Evolutionary conservation across 2,329 filamentous ascomycete genomes (phyloP).

Genomic region (Neofusicoccum parvum): DNA sequence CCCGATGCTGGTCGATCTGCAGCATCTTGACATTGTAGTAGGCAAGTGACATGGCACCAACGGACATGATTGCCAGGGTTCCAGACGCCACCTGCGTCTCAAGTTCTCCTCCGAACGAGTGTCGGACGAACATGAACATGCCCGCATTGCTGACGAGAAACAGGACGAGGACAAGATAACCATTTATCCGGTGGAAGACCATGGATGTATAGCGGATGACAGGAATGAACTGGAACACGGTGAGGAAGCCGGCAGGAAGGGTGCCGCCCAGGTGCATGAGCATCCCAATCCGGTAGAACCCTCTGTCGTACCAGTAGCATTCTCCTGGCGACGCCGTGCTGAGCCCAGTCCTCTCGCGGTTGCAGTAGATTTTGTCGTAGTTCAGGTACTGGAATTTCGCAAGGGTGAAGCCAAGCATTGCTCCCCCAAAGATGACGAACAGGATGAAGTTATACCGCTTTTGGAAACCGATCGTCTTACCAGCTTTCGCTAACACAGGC

Average conservation of each 20-base stretch:
- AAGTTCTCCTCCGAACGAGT: constrained; percentile 57
- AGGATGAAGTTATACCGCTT: not conserved
- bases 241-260: constrained; percentile 44
- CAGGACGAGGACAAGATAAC: constrained; percentile 58
- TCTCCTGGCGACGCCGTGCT: constrained; percentile 43
- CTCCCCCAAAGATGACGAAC: not conserved
- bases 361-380: constrained; percentile 40
- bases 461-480: no score
- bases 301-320: constrained; percentile 46
- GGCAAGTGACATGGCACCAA: constrained; percentile 49
- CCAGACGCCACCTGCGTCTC: constrained; percentile 52
- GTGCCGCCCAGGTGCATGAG: constrained; percentile 46
- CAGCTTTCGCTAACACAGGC: no score
- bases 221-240: constrained; percentile 47
- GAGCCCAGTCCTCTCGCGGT: constrained; percentile 20
- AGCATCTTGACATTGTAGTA: constrained; percentile 61
- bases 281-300: constrained; percentile 43
- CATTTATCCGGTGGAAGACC: constrained; percentile 62
- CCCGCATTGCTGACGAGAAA: constrained; percentile 50
- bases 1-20: constrained; percentile 65
- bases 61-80: constrained; percentile 49
- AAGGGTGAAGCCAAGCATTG: constrained; percentile 35
- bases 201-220: constrained; percentile 50
- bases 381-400: constrained; percentile 54
- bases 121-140: constrained; percentile 56